Base-by-base conservation (phyloP, 176 grass and related monocot species). In the Olyra latifolia region DNA sequence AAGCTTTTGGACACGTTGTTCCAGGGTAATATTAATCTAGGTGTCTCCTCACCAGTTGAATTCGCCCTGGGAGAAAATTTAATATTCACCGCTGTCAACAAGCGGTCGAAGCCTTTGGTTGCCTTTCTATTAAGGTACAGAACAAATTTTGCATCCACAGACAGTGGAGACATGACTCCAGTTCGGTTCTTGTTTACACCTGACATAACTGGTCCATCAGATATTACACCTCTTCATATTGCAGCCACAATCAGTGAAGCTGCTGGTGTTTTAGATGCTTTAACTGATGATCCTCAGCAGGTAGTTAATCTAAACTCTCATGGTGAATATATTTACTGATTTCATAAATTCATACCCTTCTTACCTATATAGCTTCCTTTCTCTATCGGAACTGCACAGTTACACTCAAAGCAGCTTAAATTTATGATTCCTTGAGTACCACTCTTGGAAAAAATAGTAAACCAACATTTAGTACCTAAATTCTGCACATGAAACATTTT, bases 271-370 rank as follows among this genome's bases (percentile, higher is more conserved):
- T 81, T 96, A 42, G 87, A 96, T 90, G 90, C 90, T 75, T 80
- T 96, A 74, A 96, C 79, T 72, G 82, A 90, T 80, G 90, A 96
- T 88, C 90, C 90, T 52, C 78, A 84, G 20, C 85, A 89, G 93
- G 93, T 96, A 85, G 44, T 48, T 83, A 40, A 30, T 76, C 29
- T 52, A 84, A 54, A 67, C 8, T 74, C 38, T 45, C 30, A 45
- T 50, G 49, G 24, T 58, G 14, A 47, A 41, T 47, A 5, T 40
- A 11, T 65, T 50, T 42, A 46, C 49, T 8, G 23, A 67, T 32
- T 61, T 43, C 7, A 60, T 25, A 60, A 46, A 79, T 54, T 20
- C 50, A 28, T 23, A 8, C 19, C 10, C 9, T 49, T 35, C n/a
- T 43, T 35, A 49, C 12, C 50, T 84, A 6, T 53, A 1, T 77